Conservation (phyloP, 345 rosid genomes). For the Crucihimalaya himalaica region DNA sequence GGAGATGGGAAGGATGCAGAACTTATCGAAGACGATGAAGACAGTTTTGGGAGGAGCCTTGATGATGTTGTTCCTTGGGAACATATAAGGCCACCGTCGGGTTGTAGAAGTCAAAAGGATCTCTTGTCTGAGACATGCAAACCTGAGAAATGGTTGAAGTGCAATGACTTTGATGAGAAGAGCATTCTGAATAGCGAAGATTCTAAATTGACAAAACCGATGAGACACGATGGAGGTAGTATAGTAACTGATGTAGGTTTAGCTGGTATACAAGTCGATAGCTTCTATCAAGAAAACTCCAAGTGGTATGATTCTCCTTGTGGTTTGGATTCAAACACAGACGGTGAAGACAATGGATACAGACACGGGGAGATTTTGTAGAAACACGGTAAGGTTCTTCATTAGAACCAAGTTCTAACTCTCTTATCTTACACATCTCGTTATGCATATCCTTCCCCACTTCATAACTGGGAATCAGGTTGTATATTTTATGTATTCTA, state of each 20-base stretch:
- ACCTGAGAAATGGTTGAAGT: slow-evolving; percentile 88
- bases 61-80: slow-evolving; percentile 96
- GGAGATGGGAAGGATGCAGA: slow-evolving; percentile 77
- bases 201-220: slow-evolving; percentile 81
- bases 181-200: slow-evolving; percentile 90
- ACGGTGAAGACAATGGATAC: slow-evolving; percentile 85
- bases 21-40: slow-evolving; percentile 87
- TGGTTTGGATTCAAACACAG: slow-evolving; percentile 78
- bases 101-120: slow-evolving; percentile 68
- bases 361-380: slow-evolving; percentile 80
- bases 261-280: slow-evolving; percentile 88
- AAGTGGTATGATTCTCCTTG: slow-evolving; percentile 99
- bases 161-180: slow-evolving; percentile 89
- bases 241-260: slow-evolving; percentile 89
- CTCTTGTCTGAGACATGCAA: slow-evolving; percentile 76
- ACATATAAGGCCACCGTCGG: slow-evolving; percentile 58
- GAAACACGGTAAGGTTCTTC: slow-evolving; percentile 30
- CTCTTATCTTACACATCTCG: slow-evolving; percentile 13
- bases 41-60: slow-evolving; percentile 85
- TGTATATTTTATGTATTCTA: slow-evolving; percentile 33
- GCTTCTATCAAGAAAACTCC: slow-evolving; percentile 92
- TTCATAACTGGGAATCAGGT: slow-evolving; percentile 30
- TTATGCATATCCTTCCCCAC: slow-evolving; percentile 17
- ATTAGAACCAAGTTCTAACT: slow-evolving; percentile 35
- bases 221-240: slow-evolving; percentile 64